Evolutionary conservation across 176 grass and related monocot genomes (phyloP), one percentile per base, ranked within the genome.

Genomic region (Luzula sylvatica): DNA sequence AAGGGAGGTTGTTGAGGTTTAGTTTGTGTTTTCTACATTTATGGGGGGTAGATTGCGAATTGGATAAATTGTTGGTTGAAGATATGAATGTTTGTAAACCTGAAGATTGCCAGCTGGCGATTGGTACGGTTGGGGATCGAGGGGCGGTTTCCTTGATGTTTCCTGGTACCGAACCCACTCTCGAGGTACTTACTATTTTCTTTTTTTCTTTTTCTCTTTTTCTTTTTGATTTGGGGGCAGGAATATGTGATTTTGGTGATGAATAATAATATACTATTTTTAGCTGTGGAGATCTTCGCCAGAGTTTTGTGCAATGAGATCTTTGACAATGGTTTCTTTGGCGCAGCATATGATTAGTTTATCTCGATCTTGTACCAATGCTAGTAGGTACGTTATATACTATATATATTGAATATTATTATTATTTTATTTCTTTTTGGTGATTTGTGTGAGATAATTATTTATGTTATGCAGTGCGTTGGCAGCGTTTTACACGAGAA

Each of bases 401-500:
- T n/a, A n/a, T n/a, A n/a, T n/a, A n/a, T n/a, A n/a, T n/a, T n/a
- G n/a, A n/a, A n/a, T n/a, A n/a, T 7, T 35, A 35, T 35, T 35
- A 35, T n/a, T 35, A 35, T 35, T 35, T 48, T 23, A 23, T 43
- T 17, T n/a, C 5, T 46, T 46, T 46, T 15, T 46, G 15, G 43
- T 17, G 14, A 46, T 46, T 46, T 46, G 5, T 46, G 35, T 46
- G 25, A 13, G 17, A 57, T 69, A 27, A 25, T 63, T 28, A 27
- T 7, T 50, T 26, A 68, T 69, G 75, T 67, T 59, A 65, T 75
- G 67, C 77, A 95, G 83, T 81, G 83, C 83, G 8, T 70, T 95
- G 67, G 89, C 89, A 75, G 83, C 89, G 72, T 95, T 95, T 83
- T 95, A 95, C 69, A 95, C 89, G 21, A 82, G 89, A 57, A 79